phyloP scores from a whole-genome alignment of 371 early-diverging fungal genomes.

The Apophysomyces elegans region DNA sequence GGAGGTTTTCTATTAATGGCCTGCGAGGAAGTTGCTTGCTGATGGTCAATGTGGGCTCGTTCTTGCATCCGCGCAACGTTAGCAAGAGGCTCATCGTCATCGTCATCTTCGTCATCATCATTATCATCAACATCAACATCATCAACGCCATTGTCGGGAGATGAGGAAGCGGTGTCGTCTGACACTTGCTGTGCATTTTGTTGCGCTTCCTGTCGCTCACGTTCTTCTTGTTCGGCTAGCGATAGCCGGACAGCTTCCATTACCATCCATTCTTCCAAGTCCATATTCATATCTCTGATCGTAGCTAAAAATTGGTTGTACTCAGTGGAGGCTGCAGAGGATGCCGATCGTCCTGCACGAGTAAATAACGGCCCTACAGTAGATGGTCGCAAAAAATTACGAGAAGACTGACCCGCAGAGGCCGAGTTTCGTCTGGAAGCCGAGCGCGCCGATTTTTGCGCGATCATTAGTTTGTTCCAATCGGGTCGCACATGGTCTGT shows the following conservation, averaged over 20 bases:
- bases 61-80: neutral
- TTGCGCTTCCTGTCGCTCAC: conserved; percentile 14
- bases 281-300: conserved; percentile 76
- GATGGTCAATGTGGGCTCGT: neutral
- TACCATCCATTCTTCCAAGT: conserved; percentile 90
- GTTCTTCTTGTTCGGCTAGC: conserved; percentile 67
- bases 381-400: conserved; percentile 25
- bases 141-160: neutral
- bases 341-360: conserved; percentile 46
- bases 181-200: neutral
- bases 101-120: neutral
- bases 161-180: neutral
- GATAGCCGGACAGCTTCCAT: conserved; percentile 88
- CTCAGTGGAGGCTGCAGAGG: conserved; percentile 53
- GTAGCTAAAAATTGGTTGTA: conserved; percentile 64
- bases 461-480: conserved; percentile 55
- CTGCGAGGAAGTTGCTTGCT: neutral
- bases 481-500: conserved; percentile 82
- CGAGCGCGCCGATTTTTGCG: conserved; percentile 33
- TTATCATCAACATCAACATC: neutral
- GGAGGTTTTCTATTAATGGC: neutral
- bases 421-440: conserved; percentile 54
- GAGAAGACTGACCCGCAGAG: conserved; percentile 33
- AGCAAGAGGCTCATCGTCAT: neutral
- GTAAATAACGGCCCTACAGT: conserved; percentile 33